Conservation (phyloP, 1,284 basidiomycete genomes). For the Phylloporus gajari region DNA sequence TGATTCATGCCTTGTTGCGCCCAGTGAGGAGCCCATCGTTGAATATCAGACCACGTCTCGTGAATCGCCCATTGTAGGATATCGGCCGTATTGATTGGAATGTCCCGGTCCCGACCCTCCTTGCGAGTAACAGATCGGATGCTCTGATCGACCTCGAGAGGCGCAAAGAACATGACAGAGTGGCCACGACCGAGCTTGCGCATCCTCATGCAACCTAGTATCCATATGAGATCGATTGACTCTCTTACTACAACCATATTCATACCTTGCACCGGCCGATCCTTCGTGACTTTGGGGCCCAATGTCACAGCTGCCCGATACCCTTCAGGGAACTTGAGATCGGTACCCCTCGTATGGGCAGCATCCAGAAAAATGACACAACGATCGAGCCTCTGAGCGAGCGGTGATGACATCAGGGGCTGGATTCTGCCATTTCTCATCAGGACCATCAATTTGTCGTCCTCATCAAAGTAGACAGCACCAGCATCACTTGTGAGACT, state of each 20-base stretch:
- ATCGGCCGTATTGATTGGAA: constrained; percentile 24
- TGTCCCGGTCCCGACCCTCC: no score
- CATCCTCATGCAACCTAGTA: constrained; percentile 58
- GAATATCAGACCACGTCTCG: constrained; percentile 34
- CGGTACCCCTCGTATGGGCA: constrained; percentile 64
- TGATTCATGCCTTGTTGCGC: constrained; percentile 57
- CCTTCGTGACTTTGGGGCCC: constrained; percentile 62
- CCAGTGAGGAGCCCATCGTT: constrained; percentile 53
- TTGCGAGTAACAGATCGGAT: constrained; percentile 46
- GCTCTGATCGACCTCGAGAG: constrained; percentile 52
- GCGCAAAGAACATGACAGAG: constrained; percentile 58
- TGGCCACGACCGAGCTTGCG: constrained; percentile 58
- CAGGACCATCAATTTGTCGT: constrained; percentile 54
- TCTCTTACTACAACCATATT: no score
- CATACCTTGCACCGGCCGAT: constrained; percentile 60
- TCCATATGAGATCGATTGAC: no score
- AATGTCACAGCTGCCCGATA: constrained; percentile 61
- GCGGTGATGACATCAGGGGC: constrained; percentile 53
- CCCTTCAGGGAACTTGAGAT: constrained; percentile 57
- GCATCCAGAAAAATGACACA: constrained; percentile 65
- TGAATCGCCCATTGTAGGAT: constrained; percentile 5
- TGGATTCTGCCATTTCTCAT: constrained; percentile 50
- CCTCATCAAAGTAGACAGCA: constrained; percentile 56
- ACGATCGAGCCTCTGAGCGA: constrained; percentile 50
- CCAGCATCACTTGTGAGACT: constrained; percentile 46